phyloP scores from a whole-genome alignment of 2,329 filamentous ascomycete genomes.

The Trichophyton verrucosum region DNA sequence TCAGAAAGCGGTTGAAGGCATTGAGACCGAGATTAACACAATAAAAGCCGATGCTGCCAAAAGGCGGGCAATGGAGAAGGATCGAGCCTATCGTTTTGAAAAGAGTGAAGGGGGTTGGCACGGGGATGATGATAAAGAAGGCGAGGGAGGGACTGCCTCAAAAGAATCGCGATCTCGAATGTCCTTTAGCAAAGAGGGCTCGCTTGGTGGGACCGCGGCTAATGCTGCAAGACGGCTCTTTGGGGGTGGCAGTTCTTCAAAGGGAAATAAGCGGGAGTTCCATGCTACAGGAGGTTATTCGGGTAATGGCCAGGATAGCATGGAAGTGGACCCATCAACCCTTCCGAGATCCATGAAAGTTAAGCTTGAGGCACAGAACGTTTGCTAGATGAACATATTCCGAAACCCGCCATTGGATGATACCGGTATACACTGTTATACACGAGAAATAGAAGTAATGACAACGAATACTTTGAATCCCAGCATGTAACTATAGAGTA shows the following conservation, averaged over 20 bases:
- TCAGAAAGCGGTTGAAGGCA: slow-evolving; percentile 55
- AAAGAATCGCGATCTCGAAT: slow-evolving; percentile 7
- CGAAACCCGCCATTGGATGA: not conserved
- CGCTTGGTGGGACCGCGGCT: not conserved
- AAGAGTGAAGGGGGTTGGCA: slow-evolving; percentile 35
- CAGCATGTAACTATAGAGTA: not conserved
- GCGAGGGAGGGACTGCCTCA: slow-evolving; percentile 11
- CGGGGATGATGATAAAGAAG: slow-evolving; percentile 15
- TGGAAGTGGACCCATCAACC: not conserved
- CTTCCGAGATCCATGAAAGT: not conserved
- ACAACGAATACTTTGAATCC: not conserved
- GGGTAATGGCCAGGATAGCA: not conserved
- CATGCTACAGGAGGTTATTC: slow-evolving; percentile 9
- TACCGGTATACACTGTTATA: slow-evolving; percentile 9
- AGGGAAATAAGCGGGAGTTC: slow-evolving; percentile 13
- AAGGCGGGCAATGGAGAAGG: slow-evolving; percentile 41
- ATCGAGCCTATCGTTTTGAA: slow-evolving; percentile 39
- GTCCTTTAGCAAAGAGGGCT: slow-evolving; percentile 6
- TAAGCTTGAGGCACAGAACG: slow-evolving; percentile 13
- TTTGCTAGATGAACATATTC: not conserved
- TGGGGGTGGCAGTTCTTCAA: slow-evolving; percentile 8
- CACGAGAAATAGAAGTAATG: slow-evolving; percentile 7
- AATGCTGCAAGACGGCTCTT: slow-evolving; percentile 3
- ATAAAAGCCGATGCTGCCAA: slow-evolving; percentile 49
- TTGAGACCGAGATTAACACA: slow-evolving; percentile 60